Conservation (phyloP, 2,329 filamentous ascomycete genomes). For the Didymella pomorum region DNA sequence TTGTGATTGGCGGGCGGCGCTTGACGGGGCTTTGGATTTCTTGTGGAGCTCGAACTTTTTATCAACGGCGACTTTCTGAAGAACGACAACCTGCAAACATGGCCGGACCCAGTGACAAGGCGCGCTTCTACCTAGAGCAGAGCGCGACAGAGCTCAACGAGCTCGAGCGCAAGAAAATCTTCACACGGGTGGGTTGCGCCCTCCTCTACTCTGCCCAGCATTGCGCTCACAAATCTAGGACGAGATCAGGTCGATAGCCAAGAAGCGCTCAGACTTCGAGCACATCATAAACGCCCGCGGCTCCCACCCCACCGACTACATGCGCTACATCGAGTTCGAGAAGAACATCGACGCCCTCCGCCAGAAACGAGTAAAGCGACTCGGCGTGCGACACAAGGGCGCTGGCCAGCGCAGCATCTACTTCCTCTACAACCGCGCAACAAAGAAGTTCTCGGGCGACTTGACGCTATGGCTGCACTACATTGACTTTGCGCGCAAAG, state of each 20-base stretch:
- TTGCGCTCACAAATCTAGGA: slow-evolving; percentile 61
- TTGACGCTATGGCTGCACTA: slow-evolving; percentile 88
- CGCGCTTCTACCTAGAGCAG: slow-evolving; percentile 92
- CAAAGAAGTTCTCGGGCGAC: slow-evolving; percentile 83
- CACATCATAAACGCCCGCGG: slow-evolving; percentile 87
- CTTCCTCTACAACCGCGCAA: slow-evolving; percentile 86
- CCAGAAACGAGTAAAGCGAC: slow-evolving; percentile 80
- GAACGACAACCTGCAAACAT: slow-evolving; percentile 58
- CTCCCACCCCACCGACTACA: slow-evolving; percentile 75
- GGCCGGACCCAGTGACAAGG: slow-evolving; percentile 89
- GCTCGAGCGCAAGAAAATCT: slow-evolving; percentile 90
- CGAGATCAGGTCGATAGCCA: slow-evolving; percentile 87
- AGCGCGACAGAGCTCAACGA: slow-evolving; percentile 91
- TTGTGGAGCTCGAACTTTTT: slow-evolving; percentile 31
- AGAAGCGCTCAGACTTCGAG: slow-evolving; percentile 91
- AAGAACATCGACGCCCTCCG: slow-evolving; percentile 76
- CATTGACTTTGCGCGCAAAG: slow-evolving; percentile 77
- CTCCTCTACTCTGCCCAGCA: background rate
- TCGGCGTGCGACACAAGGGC: slow-evolving; percentile 76
- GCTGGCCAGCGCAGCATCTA: slow-evolving; percentile 84
- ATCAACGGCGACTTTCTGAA: slow-evolving; percentile 18
- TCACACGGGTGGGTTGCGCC: slow-evolving; percentile 69
- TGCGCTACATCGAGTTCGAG: slow-evolving; percentile 79
- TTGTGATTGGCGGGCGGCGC: slow-evolving; percentile 25
- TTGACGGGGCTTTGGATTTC: slow-evolving; percentile 11